Base-by-base conservation (phyloP, 2,329 filamentous ascomycete genomes). In the Ophiostoma piceae region DNA sequence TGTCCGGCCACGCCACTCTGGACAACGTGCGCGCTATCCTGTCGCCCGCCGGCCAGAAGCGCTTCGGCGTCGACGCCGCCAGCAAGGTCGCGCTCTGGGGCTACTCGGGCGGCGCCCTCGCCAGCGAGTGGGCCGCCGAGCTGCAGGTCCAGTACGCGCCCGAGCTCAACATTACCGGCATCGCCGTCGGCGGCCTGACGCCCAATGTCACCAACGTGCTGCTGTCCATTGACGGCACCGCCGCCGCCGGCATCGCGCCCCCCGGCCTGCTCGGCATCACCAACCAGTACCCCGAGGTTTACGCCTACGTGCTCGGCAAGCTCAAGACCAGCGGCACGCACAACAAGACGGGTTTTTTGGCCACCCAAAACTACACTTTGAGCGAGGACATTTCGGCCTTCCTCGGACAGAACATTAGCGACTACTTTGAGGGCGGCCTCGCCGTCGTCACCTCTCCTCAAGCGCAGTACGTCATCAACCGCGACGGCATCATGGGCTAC, bases 101-200 rank as follows among this genome's bases (percentile, higher is more conserved):
- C 5, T 85, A 85, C 74, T 84, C 81, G 5, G 84, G 84, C 6
- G 84, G 84, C n/a, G 79, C 80, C 14, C 72, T 85, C 51, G 82
- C 83, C 1, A 80, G 77, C n/a, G 82, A 81, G 67, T 84, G 80
- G 79, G 83, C 83, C 1, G 79, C 81, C n/a, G 82, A 84, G 72
- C 73, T 85, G 66, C 80, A 83, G 69, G 75, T 77, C 1, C 75
- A 76, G 29, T 85, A 85, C 72, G 84, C 83, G 0, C 81, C 82
- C 1, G 82, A 85, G 70, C 74, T 85, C 54, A 74, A 76, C 35
- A 78, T 85, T 51, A 76, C 76, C 3, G 83, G 83, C 7, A 79
- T 78, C 3, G 83, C 81, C 0, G 71, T 84, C 0, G 83, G 83
- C 14, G 83, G 83, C 12, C 75, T 82, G 26, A 78, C 80, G 3